Conservation (phyloP, 345 rosid genomes). For the Ceriops tagal region DNA sequence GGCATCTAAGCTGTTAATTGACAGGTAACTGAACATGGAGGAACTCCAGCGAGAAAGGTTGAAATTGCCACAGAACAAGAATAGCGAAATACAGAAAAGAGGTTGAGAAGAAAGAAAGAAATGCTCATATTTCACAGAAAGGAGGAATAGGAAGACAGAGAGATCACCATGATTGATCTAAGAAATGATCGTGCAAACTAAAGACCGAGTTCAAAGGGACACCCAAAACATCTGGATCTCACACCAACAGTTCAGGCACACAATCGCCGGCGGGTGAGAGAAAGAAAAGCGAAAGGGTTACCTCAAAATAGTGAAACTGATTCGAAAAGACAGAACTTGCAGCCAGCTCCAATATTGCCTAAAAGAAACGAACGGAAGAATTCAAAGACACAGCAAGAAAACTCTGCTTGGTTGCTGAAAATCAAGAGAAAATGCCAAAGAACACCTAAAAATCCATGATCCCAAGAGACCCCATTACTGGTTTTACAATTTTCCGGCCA, state of each 20-base stretch:
- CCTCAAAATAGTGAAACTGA: constrained; percentile 24
- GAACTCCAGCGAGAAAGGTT: not conserved
- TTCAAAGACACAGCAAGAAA: constrained; percentile 5
- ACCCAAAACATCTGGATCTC: constrained; percentile 23
- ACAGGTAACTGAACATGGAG: not conserved
- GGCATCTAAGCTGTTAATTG: too few relatives aligned
- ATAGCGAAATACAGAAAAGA: not conserved
- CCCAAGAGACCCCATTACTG: constrained; percentile 16
- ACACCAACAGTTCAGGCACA: constrained; percentile 8
- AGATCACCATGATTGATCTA: too few relatives aligned
- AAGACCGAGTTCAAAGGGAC: not conserved
- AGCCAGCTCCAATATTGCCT: constrained; percentile 18
- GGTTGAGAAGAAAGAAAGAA: not conserved
- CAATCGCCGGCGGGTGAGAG: not conserved
- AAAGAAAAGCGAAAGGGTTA: constrained; percentile 16
- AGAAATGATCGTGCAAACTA: too few relatives aligned
- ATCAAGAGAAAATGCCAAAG: constrained; percentile 4
- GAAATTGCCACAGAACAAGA: not conserved
- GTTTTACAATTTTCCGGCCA: constrained; percentile 8
- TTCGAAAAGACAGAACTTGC: constrained; percentile 18
- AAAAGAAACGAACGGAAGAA: constrained; percentile 12
- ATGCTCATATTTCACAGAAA: too few relatives aligned
- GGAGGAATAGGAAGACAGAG: too few relatives aligned
- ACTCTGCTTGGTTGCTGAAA: constrained; percentile 13
- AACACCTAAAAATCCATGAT: constrained; percentile 9